Conservation (phyloP, 2,329 filamentous ascomycete species). For the Ophiostoma ips region DNA sequence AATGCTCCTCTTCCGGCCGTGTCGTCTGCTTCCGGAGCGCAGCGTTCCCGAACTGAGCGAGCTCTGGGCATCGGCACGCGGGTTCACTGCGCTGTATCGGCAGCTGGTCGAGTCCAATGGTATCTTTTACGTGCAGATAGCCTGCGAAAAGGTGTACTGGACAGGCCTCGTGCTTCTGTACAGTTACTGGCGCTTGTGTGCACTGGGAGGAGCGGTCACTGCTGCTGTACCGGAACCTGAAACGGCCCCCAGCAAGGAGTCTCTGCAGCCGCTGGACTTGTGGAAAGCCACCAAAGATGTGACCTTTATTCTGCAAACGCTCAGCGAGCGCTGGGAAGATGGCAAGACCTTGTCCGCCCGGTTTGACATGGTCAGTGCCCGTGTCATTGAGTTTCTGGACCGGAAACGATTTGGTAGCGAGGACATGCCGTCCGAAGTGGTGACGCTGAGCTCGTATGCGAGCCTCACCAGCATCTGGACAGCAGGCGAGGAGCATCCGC, state of each 20-base stretch:
- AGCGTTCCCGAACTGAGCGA: slow-evolving; percentile 8
- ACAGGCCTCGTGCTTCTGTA: slow-evolving; percentile 14
- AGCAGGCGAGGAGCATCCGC: not conserved
- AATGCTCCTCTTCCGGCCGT: slow-evolving; percentile 14
- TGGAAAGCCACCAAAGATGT: slow-evolving; percentile 16
- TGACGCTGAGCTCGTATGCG: slow-evolving; percentile 11
- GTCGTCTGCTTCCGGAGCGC: slow-evolving; percentile 13
- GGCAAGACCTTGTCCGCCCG: slow-evolving; percentile 12
- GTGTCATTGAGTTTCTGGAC: slow-evolving; percentile 11
- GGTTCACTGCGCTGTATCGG: slow-evolving; percentile 14
- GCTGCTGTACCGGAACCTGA: not conserved
- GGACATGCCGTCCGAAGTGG: slow-evolving; percentile 12
- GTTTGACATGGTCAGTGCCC: slow-evolving; percentile 12
- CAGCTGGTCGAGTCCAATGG: slow-evolving; percentile 15
- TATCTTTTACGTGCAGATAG: slow-evolving; percentile 17
- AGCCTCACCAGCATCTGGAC: slow-evolving; percentile 16
- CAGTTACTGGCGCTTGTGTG: slow-evolving; percentile 14
- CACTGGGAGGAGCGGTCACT: too few species aligned
- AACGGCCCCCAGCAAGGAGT: too few species aligned
- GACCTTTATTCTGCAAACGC: slow-evolving; percentile 13
- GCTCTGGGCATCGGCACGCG: slow-evolving; percentile 14
- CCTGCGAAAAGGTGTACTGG: slow-evolving; percentile 17
- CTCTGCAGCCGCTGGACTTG: slow-evolving; percentile 7
- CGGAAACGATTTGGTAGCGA: not conserved
- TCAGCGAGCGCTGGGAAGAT: slow-evolving; percentile 16